Evolutionary conservation across 2,329 filamentous ascomycete genomes (phyloP).

Genomic region (Aspergillus nomiae): DNA sequence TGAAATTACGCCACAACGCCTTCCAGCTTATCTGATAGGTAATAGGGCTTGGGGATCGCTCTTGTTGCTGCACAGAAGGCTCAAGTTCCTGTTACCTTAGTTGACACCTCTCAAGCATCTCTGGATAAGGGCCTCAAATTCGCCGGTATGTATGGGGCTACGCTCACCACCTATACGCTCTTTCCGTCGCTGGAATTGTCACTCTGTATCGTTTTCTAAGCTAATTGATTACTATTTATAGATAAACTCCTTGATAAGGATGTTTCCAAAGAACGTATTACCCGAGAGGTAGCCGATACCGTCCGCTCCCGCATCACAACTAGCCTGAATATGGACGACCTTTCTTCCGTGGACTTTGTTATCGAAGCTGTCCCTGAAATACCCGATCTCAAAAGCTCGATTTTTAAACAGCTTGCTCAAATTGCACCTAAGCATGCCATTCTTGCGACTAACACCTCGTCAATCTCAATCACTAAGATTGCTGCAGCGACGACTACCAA

Average conservation of each 20-base stretch:
- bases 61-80: conserved; percentile 88
- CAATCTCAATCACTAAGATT: conserved; percentile 95
- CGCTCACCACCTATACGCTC: neutral
- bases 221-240: conserved; percentile 35
- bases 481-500: conserved; percentile 81
- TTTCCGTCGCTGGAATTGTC: neutral
- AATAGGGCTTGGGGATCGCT: conserved; percentile 89
- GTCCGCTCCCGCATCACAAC: conserved; percentile 69
- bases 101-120: conserved; percentile 81
- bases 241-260: conserved; percentile 94
- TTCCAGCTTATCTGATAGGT: conserved; percentile 25
- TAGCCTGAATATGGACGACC: conserved; percentile 72
- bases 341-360: conserved; percentile 88
- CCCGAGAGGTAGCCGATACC: conserved; percentile 75
- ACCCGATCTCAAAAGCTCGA: conserved; percentile 78
- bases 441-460: conserved; percentile 97
- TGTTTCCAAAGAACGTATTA: conserved; percentile 82
- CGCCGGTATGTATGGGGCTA: conserved; percentile 62
- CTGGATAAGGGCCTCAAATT: conserved; percentile 89
- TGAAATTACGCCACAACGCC: neutral
- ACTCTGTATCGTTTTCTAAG: too few species aligned
- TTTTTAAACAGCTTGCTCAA: conserved; percentile 80
- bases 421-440: conserved; percentile 84
- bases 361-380: conserved; percentile 98
- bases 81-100: conserved; percentile 77